A percentile compares a stretch with the other conserved stretches of the same genome.
phyloP scores from a whole-genome alignment of 306 rosid species.

The Casuarina equisetifolia region DNA sequence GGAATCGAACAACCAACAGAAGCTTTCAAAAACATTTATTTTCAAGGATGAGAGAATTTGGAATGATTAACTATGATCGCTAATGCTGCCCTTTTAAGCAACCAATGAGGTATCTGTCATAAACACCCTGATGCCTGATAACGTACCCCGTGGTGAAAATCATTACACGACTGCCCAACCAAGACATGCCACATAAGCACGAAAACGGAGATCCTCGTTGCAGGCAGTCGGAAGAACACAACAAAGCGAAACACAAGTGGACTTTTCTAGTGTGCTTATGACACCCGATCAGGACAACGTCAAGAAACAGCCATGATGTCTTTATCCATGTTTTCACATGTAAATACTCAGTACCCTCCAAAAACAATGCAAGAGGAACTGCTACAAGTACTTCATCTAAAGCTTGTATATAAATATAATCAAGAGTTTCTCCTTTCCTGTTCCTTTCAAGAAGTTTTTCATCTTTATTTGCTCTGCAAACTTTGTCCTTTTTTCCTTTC shows the following conservation, averaged over 20 bases:
- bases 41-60: slow-evolving; percentile 17
- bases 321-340: slow-evolving; percentile 45
- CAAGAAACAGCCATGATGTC: slow-evolving; percentile 37
- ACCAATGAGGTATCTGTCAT: background rate
- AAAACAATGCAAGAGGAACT: slow-evolving; percentile 21
- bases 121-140: slow-evolving; percentile 1
- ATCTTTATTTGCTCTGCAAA: background rate
- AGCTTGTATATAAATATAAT: slow-evolving; percentile 13
- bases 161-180: slow-evolving; percentile 27
- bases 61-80: slow-evolving; percentile 40
- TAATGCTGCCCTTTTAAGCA: background rate
- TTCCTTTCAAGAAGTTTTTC: background rate
- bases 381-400: slow-evolving; percentile 10
- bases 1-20: slow-evolving; percentile 10
- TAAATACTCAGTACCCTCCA: slow-evolving; percentile 40
- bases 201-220: no score
- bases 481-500: background rate
- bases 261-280: slow-evolving; percentile 9
- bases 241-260: no score
- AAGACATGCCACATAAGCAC: slow-evolving; percentile 23
- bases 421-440: background rate
- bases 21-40: slow-evolving; percentile 23
- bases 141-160: slow-evolving; percentile 3
- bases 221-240: no score
- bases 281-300: slow-evolving; percentile 1